Evolutionary conservation across 192 early-diverging fungal species (phyloP), one percentile per base, ranked within the genome.

Genomic region (Endogone sp.): DNA sequence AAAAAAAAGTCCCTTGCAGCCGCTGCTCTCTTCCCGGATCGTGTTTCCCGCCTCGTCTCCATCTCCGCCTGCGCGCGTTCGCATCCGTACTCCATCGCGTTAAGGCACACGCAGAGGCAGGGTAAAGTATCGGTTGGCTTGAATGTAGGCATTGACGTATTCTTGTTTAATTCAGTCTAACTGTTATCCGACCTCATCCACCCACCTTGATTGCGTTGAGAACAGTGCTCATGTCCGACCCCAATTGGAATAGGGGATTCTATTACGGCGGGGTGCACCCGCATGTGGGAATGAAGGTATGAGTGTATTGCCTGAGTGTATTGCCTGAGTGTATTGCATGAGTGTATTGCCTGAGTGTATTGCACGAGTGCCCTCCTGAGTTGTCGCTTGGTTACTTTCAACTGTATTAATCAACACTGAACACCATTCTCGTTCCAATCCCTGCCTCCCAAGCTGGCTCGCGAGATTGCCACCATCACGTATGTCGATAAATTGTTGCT

Each of bases 11-110:
- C 93, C 4, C 74, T 98, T 70, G 92, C 90, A 37, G 89, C 92
- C 26, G 95, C 93, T 2, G 85, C 90, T 29, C 73, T 96, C 70
- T 91, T 86, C 67, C 91, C 94, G 23, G 84, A 94, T n/a, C 86
- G 93, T 11, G 89, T 98, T 29, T 84, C 85, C 3, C 82, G 93
- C 11, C 66, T 96, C 16, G 76, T 97, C 54, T 84, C 84, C 24
- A 98, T 98, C 66, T 95, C 93, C 16, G 95, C 93, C 3, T 94
- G 93, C 63, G 95, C 95, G 4, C 82, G 95, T 20, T 95, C 95
- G 20, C 97, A 98, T 75, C 97, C 97, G 3, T 97, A 96, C 73
- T 95, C 94, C 54, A 98, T 98, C 60, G 97, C 97, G 4, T 67
- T 97, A 62, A 82, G 97, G 32, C 91, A 94, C 68, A 92, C 92